Evolutionary conservation across 148 eudicot species (phyloP).

Genomic region (Rhododendron simsii): DNA sequence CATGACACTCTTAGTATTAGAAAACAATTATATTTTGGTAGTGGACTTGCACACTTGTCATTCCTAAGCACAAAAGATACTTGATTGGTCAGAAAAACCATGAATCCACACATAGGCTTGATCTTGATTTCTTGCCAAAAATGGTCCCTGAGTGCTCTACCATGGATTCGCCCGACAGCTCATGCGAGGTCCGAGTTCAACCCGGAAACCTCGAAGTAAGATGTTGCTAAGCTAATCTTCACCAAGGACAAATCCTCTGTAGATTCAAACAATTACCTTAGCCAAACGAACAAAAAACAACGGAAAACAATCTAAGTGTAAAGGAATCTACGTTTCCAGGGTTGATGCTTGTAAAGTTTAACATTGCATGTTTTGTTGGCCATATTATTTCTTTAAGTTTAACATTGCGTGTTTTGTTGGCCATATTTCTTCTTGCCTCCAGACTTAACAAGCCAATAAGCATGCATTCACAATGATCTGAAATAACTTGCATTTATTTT

Average conservation of each 20-base stretch:
- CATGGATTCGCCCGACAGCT: too few species aligned
- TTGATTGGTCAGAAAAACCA: too few species aligned
- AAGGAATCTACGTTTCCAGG: background rate
- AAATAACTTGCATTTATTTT: background rate
- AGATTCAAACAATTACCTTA: background rate
- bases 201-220: background rate
- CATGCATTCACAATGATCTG: background rate
- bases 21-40: too few species aligned
- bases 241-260: background rate
- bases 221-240: too few species aligned
- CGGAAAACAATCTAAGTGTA: too few species aligned
- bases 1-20: background rate
- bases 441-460: background rate
- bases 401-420: background rate
- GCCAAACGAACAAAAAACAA: too few species aligned
- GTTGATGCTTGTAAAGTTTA: background rate
- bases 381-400: background rate
- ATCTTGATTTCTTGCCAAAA: background rate
- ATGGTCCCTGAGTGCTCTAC: too few species aligned
- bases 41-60: background rate
- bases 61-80: background rate
- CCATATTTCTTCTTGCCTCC: background rate
- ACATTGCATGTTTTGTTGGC: background rate
- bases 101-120: too few species aligned
- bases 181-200: background rate